Base-by-base conservation (phyloP, 139 green algal genomes). In the Micractinium sp. region DNA sequence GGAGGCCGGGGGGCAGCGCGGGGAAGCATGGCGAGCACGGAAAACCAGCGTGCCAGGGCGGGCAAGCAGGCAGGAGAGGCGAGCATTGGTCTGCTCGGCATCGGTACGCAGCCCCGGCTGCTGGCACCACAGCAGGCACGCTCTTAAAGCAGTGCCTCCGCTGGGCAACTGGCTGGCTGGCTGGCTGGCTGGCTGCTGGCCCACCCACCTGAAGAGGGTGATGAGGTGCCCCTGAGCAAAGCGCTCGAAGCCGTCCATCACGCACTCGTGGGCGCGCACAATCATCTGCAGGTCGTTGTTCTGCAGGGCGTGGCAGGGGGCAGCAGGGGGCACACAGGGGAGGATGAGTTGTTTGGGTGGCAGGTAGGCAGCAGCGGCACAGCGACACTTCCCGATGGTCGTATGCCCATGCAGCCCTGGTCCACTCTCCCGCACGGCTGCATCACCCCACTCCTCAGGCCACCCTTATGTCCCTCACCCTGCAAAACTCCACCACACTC, bases 191-290 rank as follows among this genome's bases (percentile, higher is more conserved):
- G 16, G 35, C 15, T 31, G 74, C n/a, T n/a, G n/a, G 20, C 41
- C 22, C 22, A 29, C 47, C 0, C 66, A 87, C 83, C 83, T 97
- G 94, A 99, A 99, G 7, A 99, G 94, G 3, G 97, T 99, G 91
- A 99, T 99, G 47, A 99, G 94, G 90, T 98, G 97, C 81, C 96
- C 96, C 88, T 98, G 95, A 0, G 98, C 98, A 92, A 99, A 99
- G 81, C 98, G 96, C 94, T 99, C 98, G 91, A 99, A 99, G 86
- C 98, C 98, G 88, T 99, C 98, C 98, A 99, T 99, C 35, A 99
- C 98, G 88, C 98, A 99, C 96, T 99, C 98, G 93, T 99, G 98
- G 67, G 98, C 98, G 27, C 98, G 95, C 85, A 99, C 96, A 76
- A 99, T 99, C 96, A 99, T 98, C 92, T 99, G 97, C 91, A 99